Base-by-base conservation (phyloP, 164 flowering plant genomes). In the Aristolochia fimbriata region DNA sequence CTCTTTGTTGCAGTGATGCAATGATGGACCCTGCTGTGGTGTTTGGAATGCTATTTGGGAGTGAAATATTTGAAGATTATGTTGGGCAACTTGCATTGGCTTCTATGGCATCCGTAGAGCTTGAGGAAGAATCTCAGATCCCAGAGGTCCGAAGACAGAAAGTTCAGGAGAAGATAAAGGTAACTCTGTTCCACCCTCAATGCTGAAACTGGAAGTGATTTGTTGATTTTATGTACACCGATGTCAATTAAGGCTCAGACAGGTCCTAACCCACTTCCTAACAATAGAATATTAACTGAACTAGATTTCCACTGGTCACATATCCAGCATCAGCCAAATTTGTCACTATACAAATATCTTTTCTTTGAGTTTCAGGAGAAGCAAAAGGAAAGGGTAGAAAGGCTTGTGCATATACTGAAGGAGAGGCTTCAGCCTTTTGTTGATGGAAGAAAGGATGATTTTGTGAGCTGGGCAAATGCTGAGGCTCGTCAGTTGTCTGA, bases 1-100 rank as follows among this genome's bases (percentile, higher is more conserved):
- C 25, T 49, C 31, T 43, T 53, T 20, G 16, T 69, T 51, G 37
- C 73, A 92, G 98, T 71, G 95, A 88, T 15, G 51, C 85, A 16
- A 81, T 92, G 91, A 58, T 89, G 64, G 96, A 92, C 49, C 93
- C 98, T 56, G 58, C 91, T 63, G 77, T 87, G 63, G 86, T 92
- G 2, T 92, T 92, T 77, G 96, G 96, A 47, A 92, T 92, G 98
- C 80, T 85, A 53, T 89, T 92, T 63, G 98, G 96, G 31, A 92
- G 93, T 68, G 96, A 92, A 0, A 62, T 64, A n/a, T 92, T 92
- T 73, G 98, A 89, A 68, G 95, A 92, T 61, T 92, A 92, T 76
- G 69, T 89, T 61, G 98, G 98, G 45, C 86, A 87, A 67, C 91
- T 92, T 71, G 82, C 84, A 2, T 65, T 92, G 77, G 93, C 93